Percentiles rank a stretch among this genome's conserved stretches.
phyloP scores from a whole-genome alignment of 2,329 filamentous ascomycete genomes.

The Scedosporium apiospermum region DNA sequence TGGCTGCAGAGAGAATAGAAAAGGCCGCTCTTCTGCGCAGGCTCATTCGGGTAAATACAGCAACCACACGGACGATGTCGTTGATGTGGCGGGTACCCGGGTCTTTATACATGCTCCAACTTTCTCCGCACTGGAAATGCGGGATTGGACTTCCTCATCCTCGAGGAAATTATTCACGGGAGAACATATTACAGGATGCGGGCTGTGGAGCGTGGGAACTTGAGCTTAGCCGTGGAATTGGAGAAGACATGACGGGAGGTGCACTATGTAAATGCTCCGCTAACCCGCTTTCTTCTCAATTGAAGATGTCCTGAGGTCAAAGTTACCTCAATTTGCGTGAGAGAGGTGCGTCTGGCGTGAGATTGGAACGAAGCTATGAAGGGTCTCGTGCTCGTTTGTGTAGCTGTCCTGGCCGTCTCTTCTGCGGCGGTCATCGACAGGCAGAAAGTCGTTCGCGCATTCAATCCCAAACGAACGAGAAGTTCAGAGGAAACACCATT shows the following conservation, averaged over 20 bases:
- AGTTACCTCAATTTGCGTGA: background rate
- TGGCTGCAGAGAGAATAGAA: background rate
- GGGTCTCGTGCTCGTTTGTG: background rate
- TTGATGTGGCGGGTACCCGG: background rate
- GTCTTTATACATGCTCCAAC: background rate
- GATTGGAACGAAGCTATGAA: background rate
- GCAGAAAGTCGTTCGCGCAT: constrained; percentile 2
- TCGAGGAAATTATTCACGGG: background rate
- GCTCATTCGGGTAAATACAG: background rate
- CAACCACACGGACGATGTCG: background rate
- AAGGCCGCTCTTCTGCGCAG: background rate
- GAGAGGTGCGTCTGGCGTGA: too few relatives aligned
- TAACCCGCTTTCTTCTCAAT: too few relatives aligned
- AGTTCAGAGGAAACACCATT: constrained; percentile 31
- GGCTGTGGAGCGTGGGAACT: too few relatives aligned
- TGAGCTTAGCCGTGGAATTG: too few relatives aligned
- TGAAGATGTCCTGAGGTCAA: too few relatives aligned
- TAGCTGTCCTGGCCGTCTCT: background rate
- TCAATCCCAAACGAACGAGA: background rate
- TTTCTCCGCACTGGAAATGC: background rate
- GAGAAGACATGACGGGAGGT: too few relatives aligned
- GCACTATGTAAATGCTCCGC: too few relatives aligned
- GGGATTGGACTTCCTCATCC: background rate
- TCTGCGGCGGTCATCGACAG: background rate
- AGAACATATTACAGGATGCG: background rate